Conservation (phyloP, 192 early-diverging fungal species). For the Entomortierella lignicola region DNA sequence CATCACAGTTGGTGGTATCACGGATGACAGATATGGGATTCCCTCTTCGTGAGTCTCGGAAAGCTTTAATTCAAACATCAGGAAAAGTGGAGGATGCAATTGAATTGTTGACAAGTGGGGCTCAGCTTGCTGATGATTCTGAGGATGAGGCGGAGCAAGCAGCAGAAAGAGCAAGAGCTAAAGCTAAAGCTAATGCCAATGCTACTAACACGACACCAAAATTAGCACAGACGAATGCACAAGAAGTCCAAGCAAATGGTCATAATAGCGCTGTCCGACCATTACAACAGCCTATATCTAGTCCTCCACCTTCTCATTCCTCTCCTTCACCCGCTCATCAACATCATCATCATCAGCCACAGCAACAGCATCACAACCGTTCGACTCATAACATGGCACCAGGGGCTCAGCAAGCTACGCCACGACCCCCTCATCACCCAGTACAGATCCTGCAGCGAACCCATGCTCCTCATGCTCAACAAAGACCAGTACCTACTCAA, state of each 20-base stretch:
- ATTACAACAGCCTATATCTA: slow-evolving; percentile 9
- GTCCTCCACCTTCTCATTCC: background rate
- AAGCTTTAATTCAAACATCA: slow-evolving; percentile 46
- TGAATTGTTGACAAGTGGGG: slow-evolving; percentile 42
- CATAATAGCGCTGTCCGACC: slow-evolving; percentile 5
- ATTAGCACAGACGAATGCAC: background rate
- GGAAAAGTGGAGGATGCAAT: slow-evolving; percentile 50
- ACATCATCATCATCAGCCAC: slow-evolving; percentile 17
- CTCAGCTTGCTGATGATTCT: slow-evolving; percentile 44
- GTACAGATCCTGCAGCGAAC: slow-evolving; percentile 49
- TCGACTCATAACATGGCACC: background rate
- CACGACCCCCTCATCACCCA: slow-evolving; percentile 29
- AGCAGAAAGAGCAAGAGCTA: slow-evolving; percentile 31
- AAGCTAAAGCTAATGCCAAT: slow-evolving; percentile 8
- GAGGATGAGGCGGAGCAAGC: slow-evolving; percentile 49
- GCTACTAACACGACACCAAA: background rate
- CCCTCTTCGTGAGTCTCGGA: slow-evolving; percentile 44
- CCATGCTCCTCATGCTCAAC: slow-evolving; percentile 39
- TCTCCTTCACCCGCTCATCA: background rate
- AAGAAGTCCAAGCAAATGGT: slow-evolving; percentile 19
- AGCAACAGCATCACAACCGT: slow-evolving; percentile 9
- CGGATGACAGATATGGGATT: slow-evolving; percentile 53
- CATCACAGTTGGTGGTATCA: slow-evolving; percentile 42
- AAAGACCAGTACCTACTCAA: slow-evolving; percentile 42
- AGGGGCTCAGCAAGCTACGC: slow-evolving; percentile 21